These are phyloP conservation scores for Schizosaccharomyces pombe DNA, from an alignment of 805 yeast species.

Conservation along the genomic window DNA sequence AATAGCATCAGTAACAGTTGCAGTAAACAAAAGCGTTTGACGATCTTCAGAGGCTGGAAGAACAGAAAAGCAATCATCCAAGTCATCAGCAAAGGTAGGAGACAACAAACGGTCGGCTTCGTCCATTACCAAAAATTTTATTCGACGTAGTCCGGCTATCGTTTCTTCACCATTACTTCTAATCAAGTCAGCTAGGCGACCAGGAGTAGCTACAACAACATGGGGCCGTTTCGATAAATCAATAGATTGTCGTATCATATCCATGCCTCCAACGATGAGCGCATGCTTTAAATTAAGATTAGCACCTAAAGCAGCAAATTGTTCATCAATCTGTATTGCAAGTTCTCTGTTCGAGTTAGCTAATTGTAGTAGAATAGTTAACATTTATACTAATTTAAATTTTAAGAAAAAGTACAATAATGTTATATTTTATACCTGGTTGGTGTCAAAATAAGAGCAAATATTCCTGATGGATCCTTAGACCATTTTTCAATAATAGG, in stretches of 20 bases:
- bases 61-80: conserved; percentile 44
- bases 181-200: conserved; percentile 82
- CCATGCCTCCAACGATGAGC: conserved; percentile 86
- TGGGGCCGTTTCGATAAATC: conserved; percentile 69
- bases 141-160: conserved; percentile 49
- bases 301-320: conserved; percentile 79
- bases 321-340: conserved; percentile 93
- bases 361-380: too few species aligned
- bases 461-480: conserved; percentile 80
- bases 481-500: conserved; percentile 93
- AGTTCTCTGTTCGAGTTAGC: conserved; percentile 41
- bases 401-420: neutral
- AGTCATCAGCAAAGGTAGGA: conserved; percentile 58
- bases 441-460: conserved; percentile 74
- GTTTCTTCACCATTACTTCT: conserved; percentile 75
- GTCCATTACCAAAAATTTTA: conserved; percentile 66
- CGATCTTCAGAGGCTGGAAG: conserved; percentile 50
- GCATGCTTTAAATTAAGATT: conserved; percentile 62
- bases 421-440: conserved; percentile 11
- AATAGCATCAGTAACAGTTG: conserved; percentile 86
- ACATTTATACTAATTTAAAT: neutral
- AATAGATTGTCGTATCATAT: conserved; percentile 69
- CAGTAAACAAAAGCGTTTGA: conserved; percentile 81
- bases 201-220: conserved; percentile 91
- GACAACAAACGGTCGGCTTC: conserved; percentile 87